These are phyloP conservation scores for Fusarium tricinctum DNA, from an alignment of 2,329 filamentous ascomycete species.

Conservation along the genomic window DNA sequence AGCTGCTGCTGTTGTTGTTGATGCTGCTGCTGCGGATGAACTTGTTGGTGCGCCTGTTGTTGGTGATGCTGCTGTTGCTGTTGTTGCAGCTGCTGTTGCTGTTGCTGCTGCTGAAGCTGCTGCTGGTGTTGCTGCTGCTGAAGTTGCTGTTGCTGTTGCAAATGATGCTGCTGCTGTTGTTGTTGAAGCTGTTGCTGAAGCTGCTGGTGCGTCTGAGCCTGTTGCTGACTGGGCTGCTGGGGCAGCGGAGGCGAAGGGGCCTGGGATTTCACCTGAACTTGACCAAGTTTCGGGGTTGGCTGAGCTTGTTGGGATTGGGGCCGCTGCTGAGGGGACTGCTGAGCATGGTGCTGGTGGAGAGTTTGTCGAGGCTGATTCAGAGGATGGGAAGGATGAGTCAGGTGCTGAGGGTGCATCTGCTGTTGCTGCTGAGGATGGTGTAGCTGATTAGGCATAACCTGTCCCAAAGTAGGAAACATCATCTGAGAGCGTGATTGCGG, in stretches of 20 bases:
- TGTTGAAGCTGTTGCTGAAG: constrained; percentile 48
- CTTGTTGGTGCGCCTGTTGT: constrained; percentile 53
- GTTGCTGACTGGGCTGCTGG: constrained; percentile 49
- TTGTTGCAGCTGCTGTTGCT: constrained; percentile 47
- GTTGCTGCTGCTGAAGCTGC: constrained; percentile 49
- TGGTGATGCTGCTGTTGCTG: constrained; percentile 49
- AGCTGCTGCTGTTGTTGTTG: constrained; percentile 48
- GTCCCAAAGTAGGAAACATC: constrained; percentile 55
- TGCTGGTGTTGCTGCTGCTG: constrained; percentile 49
- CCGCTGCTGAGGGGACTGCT: constrained; percentile 53
- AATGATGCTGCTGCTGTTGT: constrained; percentile 48
- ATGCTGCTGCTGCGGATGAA: constrained; percentile 53
- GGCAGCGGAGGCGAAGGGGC: constrained; percentile 53
- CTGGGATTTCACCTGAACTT: constrained; percentile 52
- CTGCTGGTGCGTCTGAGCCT: constrained; percentile 48
- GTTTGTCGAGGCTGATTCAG: constrained; percentile 48
- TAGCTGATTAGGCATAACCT: constrained; percentile 60
- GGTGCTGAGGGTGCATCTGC: constrained; percentile 53
- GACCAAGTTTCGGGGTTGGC: constrained; percentile 51
- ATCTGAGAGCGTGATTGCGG: constrained; percentile 62
- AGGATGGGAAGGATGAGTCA: constrained; percentile 49
- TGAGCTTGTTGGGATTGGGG: constrained; percentile 57
- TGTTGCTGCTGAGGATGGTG: constrained; percentile 60
- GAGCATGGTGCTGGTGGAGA: constrained; percentile 49
- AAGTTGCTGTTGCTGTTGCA: constrained; percentile 51